These are phyloP conservation scores for Cucurbita ficifolia DNA, from an alignment of 306 rosid genomes.

Conservation along the genomic window DNA sequence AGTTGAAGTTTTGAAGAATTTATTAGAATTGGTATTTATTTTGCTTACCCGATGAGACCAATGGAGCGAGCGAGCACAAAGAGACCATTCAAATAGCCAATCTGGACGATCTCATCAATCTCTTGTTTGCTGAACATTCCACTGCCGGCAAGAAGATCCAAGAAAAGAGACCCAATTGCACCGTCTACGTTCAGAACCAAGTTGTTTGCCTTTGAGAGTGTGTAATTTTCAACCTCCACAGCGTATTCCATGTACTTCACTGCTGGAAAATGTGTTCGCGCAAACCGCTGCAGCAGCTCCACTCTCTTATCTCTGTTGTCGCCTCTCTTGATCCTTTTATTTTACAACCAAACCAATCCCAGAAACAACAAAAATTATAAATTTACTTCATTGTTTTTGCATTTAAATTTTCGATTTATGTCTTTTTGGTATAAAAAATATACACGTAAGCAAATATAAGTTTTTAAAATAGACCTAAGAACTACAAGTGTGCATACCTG, in stretches of 20 bases:
- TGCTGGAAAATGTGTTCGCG: slow-evolving; percentile 78
- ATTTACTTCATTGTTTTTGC: too few species aligned
- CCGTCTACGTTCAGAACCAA: slow-evolving; percentile 90
- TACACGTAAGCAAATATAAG: background rate
- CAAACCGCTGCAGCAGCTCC: slow-evolving; percentile 75
- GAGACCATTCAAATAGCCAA: slow-evolving; percentile 89
- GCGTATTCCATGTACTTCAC: slow-evolving; percentile 97
- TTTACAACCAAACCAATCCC: slow-evolving; percentile 14
- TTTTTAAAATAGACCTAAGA: too few species aligned
- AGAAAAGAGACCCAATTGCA: slow-evolving; percentile 88
- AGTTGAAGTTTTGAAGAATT: background rate
- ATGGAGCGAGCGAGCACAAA: slow-evolving; percentile 93
- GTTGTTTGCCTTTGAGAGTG: slow-evolving; percentile 89
- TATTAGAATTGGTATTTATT: background rate
- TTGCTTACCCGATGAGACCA: slow-evolving; percentile 86
- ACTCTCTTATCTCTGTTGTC: slow-evolving; percentile 98
- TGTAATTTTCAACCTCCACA: slow-evolving; percentile 80
- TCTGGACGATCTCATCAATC: slow-evolving; percentile 74
- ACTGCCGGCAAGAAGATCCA: slow-evolving; percentile 95
- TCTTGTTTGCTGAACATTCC: slow-evolving; percentile 92
- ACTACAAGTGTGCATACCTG: slow-evolving; percentile 36
- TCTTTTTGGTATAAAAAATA: too few species aligned
- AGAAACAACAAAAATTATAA: background rate
- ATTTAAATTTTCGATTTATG: too few species aligned
- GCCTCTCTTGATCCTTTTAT: slow-evolving; percentile 82